Evolutionary conservation across 768 basidiomycete species (phyloP), one percentile per base, ranked within the genome.

Genomic region (Pulveroboletus sp.): DNA sequence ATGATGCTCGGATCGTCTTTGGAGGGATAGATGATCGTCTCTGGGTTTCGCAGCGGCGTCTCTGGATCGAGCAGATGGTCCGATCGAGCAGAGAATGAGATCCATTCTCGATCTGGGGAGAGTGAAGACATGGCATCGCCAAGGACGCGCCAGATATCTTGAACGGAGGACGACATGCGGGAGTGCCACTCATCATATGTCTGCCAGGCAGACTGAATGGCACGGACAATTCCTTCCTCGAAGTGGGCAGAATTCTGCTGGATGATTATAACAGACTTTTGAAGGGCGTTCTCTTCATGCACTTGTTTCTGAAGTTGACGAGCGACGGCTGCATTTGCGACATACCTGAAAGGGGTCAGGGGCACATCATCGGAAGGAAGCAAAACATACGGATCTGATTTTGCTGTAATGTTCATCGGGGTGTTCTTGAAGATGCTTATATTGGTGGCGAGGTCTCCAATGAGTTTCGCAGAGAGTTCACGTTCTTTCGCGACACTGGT

Each of bases 1-100:
- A 82, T 69, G 42, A 95, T 89, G 32, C 81, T 80, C 0, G 92
- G 86, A 62, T 99, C 94, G 51, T 93, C 89, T 69, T 91, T 95
- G 51, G 82, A 81, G 0, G 95, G 95, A 70, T 96, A 98, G 43
- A 78, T 73, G 62, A 98, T 86, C 31, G 76, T 71, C 47, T 77
- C 75, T 0, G 85, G 85, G 60, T 91, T 87, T 17, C 93, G 77
- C 14, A 98, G 76, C 2, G 95, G 95, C 0, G 95, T 99, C 61
- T 98, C 94, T 1, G 95, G 95, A 68, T 99, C 93, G 43, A 99
- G 78, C 14, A 99, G 81, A 68, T 98, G 95, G 64, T 98, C 95
- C 16, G 85, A 85, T 22, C 95, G 79, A 0, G 93, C 93, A 1
- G 90, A 85, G 69, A 99, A 98, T 6, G 89, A 80, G 55, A 98